Base-by-base conservation (phyloP, 2,329 filamentous ascomycete genomes). In the Hymenotorrendiella dingleyae region DNA sequence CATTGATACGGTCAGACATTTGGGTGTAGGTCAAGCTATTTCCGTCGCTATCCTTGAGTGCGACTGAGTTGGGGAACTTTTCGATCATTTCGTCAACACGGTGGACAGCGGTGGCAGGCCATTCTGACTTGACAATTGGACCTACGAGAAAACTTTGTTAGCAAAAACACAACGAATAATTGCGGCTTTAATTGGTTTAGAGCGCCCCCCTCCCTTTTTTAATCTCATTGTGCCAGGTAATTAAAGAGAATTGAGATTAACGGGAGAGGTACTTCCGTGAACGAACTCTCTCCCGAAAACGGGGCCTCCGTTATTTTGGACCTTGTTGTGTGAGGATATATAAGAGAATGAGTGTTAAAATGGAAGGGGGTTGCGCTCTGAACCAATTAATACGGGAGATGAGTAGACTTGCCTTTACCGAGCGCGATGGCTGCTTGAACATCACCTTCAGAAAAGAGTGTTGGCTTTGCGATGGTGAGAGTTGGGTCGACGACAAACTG, bases 11-110 rank as follows among this genome's bases (percentile, higher is more conserved):
- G 6, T 47, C 12, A 9, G 43, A 49, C 53, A 72, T 54, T 3
- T 61, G 45, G 4, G 16, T n/a, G 42, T 70, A 71, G 0, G 66
- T 68, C 3, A 24, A 50, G 44, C 10, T 63, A 29, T 45, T 49
- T 20, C 32, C 40, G 20, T 20, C 27, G 14, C 33, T 23, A 40
- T 45, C 22, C 26, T 6, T 29, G 7, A 35, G 11, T 8, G 35
- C 23, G 19, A 40, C 14, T 14, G 36, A 32, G 26, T 45, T 27
- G 9, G 20, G 16, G 26, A 50, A 29, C 6, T 42, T 12, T 12
- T 37, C 7, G 22, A 34, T 33, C 12, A 54, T 43, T 9, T 46
- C 12, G 16, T 53, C 47, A 20, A 56, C 45, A 3, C 43, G 50
- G 17, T 50, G 45, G 10, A 38, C 19, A 6, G 54, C 28, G 21